Evolutionary conservation across 1,284 basidiomycete species (phyloP).

Genomic region (Pholiota adiposa): DNA sequence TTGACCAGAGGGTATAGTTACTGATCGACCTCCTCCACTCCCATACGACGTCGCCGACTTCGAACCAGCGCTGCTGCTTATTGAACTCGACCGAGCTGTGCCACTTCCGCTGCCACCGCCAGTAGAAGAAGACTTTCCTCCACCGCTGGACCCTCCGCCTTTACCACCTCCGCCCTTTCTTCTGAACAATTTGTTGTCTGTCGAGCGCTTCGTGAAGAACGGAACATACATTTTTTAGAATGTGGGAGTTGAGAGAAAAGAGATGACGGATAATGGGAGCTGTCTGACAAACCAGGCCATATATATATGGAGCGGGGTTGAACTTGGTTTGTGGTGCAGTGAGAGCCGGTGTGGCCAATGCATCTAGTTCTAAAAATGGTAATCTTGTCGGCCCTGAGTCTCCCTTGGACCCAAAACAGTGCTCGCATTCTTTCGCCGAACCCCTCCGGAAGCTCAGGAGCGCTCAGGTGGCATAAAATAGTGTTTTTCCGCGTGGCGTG

Average conservation of each 20-base stretch:
- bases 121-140: conserved; percentile 14
- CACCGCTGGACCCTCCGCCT: conserved; percentile 29
- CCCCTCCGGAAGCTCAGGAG: too few relatives aligned
- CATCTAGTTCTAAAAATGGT: too few relatives aligned
- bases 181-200: conserved; percentile 25
- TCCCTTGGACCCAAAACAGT: too few relatives aligned
- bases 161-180: conserved; percentile 36
- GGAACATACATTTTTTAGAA: conserved; percentile 32
- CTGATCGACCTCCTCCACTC: conserved; percentile 33
- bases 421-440: too few relatives aligned
- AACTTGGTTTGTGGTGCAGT: too few relatives aligned
- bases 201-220: conserved; percentile 29
- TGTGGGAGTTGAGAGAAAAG: neutral
- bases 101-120: conserved; percentile 4
- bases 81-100: conserved; percentile 21
- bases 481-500: too few relatives aligned
- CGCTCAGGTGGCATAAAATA: too few relatives aligned
- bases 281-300: neutral
- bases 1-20: conserved; percentile 37
- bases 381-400: too few relatives aligned
- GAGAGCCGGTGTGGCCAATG: too few relatives aligned
- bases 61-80: conserved; percentile 26
- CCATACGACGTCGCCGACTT: conserved; percentile 33
- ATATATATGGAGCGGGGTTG: neutral
- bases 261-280: neutral